Evolutionary conservation across 345 rosid genomes (phyloP), one percentile per base, ranked within the genome.

Genomic region (Syzygium grande): DNA sequence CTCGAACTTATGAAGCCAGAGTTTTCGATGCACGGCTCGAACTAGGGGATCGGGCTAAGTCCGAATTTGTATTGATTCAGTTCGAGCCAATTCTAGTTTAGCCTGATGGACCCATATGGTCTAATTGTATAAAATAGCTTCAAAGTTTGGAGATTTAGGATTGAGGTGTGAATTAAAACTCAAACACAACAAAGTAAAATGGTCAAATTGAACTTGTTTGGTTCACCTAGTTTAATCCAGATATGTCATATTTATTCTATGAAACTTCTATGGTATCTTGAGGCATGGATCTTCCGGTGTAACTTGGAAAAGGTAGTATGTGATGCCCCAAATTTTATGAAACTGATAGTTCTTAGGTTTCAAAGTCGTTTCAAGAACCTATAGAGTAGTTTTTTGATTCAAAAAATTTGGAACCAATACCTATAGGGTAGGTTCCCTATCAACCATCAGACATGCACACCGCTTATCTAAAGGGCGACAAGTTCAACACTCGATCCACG

Each of bases 21-120:
- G 12, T 68, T 68, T 38, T 2, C 46, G 4, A 68, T 2, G 79
- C 1, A 6, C 13, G 1, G 3, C 79, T 34, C 13, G 13, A 68
- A 34, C 9, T 0, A 0, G 25, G 25, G 11, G 46, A 65, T 30
- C 34, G 11, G 6, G 38, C 2, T 56, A 56, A 43, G 19, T 6
- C 21, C 21, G 8, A 55, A 65, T 0, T 2, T 68, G 12, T 68
- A 68, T 34, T 3, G 2, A 0, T 68, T 68, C 6, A 0, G 0
- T 34, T 2, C 5, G 7, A 68, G 46, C 25, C 43, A 1, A 3
- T 68, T 17, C 46, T 17, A 2, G 2, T 34, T 68, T 17, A 17
- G 1, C 25, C 13, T 22, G 1, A 4, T 9, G 46, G 6, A 17
- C 13, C 46, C 80, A 34, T 34, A 7, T 21, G 6, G 11, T 19